Base-by-base conservation (phyloP, 1,139 yeast genomes). In the Arxiozyma slooffiae region DNA sequence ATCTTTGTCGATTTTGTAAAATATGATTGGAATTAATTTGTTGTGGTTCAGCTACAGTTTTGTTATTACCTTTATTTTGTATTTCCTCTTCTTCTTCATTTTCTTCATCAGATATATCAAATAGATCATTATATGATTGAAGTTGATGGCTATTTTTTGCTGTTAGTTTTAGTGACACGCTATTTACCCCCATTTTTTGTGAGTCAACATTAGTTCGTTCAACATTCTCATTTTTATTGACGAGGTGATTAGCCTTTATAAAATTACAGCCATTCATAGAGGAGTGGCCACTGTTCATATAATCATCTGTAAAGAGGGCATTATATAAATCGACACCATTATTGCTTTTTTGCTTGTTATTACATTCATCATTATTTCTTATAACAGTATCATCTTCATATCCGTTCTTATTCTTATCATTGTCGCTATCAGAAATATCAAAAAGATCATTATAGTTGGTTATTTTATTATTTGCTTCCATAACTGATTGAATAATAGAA, bases 371-470 rank as follows among this genome's bases (percentile, higher is more conserved):
- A 37, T 20, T 44, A 37, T 4, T 16, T 8, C 23, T 23, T 18
- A 6, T 18, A 4, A 30, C n/a, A 20, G 9, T 30, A 24, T 37
- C 21, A 16, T n/a, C 24, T 6, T 22, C 38, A 9, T 44, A 24
- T 3, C 23, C 39, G 17, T 18, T 34, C 7, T 26, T 41, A 5
- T 44, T 51, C 11, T 26, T 49, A 5, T 44, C 49, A 9, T 49
- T 51, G 2, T 57, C 62, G 18, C 60, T 62, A 45, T 62, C 64
- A 24, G 64, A 57, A 11, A 62, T 41, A 36, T 55, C 57, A 51
- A 60, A 64, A 17, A 63, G 41, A 46, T 63, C 66, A 41, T 57
- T 55, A 43, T 61, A 62, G 18, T 53, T 57, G 38, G 55, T 55
- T 2, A 58, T 52, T 30, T 48, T 47, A 24, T 34, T 24, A 22